Evolutionary conservation across 2,329 filamentous ascomycete species (phyloP).

Genomic region (Penicillium sp.): DNA sequence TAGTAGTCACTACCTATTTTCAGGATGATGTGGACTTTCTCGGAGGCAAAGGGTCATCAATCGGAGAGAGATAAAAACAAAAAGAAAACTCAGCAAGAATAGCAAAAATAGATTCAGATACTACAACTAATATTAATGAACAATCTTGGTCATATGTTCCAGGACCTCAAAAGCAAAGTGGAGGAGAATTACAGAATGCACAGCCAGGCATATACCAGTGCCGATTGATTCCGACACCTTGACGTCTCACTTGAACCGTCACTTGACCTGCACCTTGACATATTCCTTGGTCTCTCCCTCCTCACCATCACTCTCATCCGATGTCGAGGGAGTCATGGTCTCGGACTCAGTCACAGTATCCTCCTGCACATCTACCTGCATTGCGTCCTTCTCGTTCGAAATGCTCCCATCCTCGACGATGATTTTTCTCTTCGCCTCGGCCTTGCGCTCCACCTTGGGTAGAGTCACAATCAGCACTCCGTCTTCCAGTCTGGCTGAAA

Average conservation of each 20-base stretch:
- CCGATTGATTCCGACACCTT: too few species aligned
- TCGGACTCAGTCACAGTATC: slow-evolving; percentile 9
- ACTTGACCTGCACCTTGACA: slow-evolving; percentile 20
- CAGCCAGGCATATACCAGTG: too few species aligned
- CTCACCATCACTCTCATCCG: slow-evolving; percentile 12
- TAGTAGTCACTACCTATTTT: too few species aligned
- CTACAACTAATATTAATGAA: too few species aligned
- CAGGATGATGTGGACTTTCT: too few species aligned
- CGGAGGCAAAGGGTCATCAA: too few species aligned
- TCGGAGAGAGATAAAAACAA: too few species aligned
- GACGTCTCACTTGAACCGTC: not conserved
- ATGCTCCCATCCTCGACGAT: slow-evolving; percentile 14
- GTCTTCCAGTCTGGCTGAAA: slow-evolving; percentile 71
- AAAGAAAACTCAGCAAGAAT: too few species aligned
- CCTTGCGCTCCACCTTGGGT: slow-evolving; percentile 54
- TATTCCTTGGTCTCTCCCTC: slow-evolving; percentile 20
- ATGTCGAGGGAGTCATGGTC: slow-evolving; percentile 18
- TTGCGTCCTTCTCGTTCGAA: slow-evolving; percentile 12
- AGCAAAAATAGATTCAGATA: too few species aligned
- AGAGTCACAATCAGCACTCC: slow-evolving; percentile 71
- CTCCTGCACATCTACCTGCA: slow-evolving; percentile 12
- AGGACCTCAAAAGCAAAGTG: too few species aligned
- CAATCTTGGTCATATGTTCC: too few species aligned
- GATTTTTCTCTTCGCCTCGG: slow-evolving; percentile 16
- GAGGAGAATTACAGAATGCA: too few species aligned